These are phyloP conservation scores for Seminavis robusta DNA, from an alignment of 108 stramenopile genomes.

Conservation along the genomic window DNA sequence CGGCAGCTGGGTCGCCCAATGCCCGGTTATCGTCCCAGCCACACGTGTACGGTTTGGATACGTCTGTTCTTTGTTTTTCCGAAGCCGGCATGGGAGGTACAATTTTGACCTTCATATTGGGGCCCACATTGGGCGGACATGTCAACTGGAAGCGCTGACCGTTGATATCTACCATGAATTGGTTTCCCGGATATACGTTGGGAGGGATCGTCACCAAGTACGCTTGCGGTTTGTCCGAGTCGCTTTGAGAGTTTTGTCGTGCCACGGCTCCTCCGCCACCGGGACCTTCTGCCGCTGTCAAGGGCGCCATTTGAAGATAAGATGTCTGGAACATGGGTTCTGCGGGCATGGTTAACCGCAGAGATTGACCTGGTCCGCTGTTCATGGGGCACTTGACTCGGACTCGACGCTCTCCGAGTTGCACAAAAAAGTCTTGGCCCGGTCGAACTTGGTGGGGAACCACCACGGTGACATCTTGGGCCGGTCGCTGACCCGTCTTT, in stretches of 20 bases:
- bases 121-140: constrained; percentile 72
- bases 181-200: constrained; percentile 71
- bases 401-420: constrained; percentile 59
- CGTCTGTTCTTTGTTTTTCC: no score
- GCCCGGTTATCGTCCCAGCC: constrained; percentile 9
- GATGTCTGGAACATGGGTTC: constrained; percentile 52
- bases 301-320: constrained; percentile 44
- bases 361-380: constrained; percentile 65
- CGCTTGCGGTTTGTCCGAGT: constrained; percentile 49
- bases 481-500: constrained; percentile 47
- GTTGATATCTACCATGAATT: constrained; percentile 76
- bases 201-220: constrained; percentile 82
- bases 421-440: constrained; percentile 72
- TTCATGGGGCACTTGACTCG: constrained; percentile 74
- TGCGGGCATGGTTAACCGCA: constrained; percentile 80
- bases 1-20: constrained; percentile 32
- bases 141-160: constrained; percentile 83
- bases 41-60: no score
- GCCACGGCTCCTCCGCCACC: constrained; percentile 58
- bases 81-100: constrained; percentile 54
- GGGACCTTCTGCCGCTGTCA: constrained; percentile 40
- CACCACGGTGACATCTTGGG: constrained; percentile 75
- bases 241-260: constrained; percentile 53
- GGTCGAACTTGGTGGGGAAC: constrained; percentile 69
- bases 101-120: constrained; percentile 80